These are phyloP conservation scores for Ceratobasidium sp. DNA, from an alignment of 1,284 basidiomycete genomes.

Conservation along the genomic window DNA sequence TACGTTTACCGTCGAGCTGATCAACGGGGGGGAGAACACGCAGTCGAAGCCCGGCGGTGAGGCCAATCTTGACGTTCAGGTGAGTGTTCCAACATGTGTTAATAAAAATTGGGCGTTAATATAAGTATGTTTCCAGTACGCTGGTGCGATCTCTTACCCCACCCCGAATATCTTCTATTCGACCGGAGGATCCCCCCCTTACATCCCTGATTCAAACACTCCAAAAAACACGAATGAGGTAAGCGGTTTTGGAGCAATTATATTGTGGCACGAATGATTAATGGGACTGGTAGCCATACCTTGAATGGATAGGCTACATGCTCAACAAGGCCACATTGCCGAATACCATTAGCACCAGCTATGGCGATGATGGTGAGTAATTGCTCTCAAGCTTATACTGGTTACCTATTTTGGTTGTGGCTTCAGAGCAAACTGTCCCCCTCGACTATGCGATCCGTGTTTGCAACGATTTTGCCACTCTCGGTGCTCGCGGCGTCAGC, in stretches of 20 bases:
- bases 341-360: too few relatives aligned
- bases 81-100: slow-evolving; percentile 37
- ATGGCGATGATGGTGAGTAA: slow-evolving; percentile 66
- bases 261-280: slow-evolving; percentile 61
- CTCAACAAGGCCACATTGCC: slow-evolving; percentile 60
- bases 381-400: too few relatives aligned
- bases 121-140: slow-evolving; percentile 72
- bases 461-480: slow-evolving; percentile 68
- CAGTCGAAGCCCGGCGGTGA: slow-evolving; percentile 69
- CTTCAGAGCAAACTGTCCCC: slow-evolving; percentile 60
- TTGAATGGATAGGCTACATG: slow-evolving; percentile 66
- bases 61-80: slow-evolving; percentile 46
- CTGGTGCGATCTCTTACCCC: slow-evolving; percentile 64
- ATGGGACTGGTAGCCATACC: slow-evolving; percentile 62
- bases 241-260: slow-evolving; percentile 54
- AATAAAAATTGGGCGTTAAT: slow-evolving; percentile 52
- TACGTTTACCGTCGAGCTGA: slow-evolving; percentile 63
- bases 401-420: not conserved
- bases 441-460: slow-evolving; percentile 65
- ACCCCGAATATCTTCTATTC: slow-evolving; percentile 67
- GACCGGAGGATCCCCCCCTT: slow-evolving; percentile 71
- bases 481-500: slow-evolving; percentile 69
- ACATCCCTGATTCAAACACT: slow-evolving; percentile 67
- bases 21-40: slow-evolving; percentile 70
- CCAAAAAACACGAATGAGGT: slow-evolving; percentile 70